Conservation (phyloP, 257 asterid species). For the Solanum medicagineum region DNA sequence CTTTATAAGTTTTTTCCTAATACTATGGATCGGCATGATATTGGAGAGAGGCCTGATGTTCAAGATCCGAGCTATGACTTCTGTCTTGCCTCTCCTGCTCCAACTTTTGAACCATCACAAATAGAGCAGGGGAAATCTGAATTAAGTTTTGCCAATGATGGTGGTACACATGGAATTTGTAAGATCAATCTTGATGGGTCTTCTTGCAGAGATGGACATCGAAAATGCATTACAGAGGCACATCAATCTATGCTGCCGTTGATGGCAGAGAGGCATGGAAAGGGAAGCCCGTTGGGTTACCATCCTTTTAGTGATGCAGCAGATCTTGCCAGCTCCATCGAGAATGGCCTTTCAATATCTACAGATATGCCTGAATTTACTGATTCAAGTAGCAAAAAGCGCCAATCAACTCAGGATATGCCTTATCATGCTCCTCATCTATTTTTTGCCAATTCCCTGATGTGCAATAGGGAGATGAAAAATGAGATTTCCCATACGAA, state of each 20-base stretch:
- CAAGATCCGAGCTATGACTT: constrained; percentile 20
- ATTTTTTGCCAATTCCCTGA: constrained; percentile 17
- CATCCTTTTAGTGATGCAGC: constrained; percentile 14
- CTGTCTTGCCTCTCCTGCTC: constrained; percentile 7
- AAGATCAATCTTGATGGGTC: not conserved
- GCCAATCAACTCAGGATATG: not conserved
- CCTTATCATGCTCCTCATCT: constrained; percentile 29
- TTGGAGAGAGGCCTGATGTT: constrained; percentile 44
- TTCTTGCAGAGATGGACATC: not conserved
- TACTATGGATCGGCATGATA: constrained; percentile 59
- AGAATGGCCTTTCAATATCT: constrained; percentile 2
- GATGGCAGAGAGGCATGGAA: not conserved
- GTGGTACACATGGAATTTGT: not conserved
- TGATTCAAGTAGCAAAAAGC: constrained; percentile 7
- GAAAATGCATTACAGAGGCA: not conserved
- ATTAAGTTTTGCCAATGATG: not conserved
- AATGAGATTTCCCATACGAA: constrained; percentile 7
- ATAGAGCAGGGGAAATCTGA: constrained; percentile 5
- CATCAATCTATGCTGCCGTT: not conserved
- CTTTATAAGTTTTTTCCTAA: constrained; percentile 54
- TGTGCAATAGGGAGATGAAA: not conserved
- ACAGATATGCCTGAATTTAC: not conserved
- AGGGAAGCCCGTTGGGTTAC: not conserved
- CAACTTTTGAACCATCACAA: constrained; percentile 8
- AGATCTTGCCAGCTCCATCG: constrained; percentile 12